Evolutionary conservation across 306 rosid species (phyloP).

Genomic region (Sophora flavescens): DNA sequence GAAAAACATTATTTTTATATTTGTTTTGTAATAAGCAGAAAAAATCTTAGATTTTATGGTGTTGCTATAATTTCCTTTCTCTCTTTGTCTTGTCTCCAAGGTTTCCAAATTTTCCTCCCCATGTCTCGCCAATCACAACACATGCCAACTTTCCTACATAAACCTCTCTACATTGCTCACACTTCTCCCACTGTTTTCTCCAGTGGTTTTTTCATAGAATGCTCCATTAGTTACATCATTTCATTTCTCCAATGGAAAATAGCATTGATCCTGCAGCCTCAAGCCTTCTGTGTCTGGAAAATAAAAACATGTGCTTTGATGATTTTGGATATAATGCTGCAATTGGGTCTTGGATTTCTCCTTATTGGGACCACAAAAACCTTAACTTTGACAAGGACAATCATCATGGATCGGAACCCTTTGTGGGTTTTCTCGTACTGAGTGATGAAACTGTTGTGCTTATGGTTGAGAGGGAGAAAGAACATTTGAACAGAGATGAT

Average conservation of each 20-base stretch:
- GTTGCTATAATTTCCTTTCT: background rate
- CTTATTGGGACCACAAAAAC: constrained; percentile 47
- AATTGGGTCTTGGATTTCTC: constrained; percentile 49
- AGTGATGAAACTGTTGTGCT: constrained; percentile 56
- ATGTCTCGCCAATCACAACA: constrained; percentile 38
- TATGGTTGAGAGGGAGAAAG: constrained; percentile 68
- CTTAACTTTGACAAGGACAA: constrained; percentile 19
- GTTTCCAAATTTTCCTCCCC: background rate
- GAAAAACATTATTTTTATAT: too few species aligned
- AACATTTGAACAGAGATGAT: constrained; percentile 67
- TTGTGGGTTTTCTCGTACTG: constrained; percentile 48
- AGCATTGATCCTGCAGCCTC: constrained; percentile 54
- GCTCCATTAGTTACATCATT: background rate
- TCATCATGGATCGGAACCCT: constrained; percentile 48
- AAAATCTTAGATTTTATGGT: background rate
- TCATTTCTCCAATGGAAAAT: constrained; percentile 57
- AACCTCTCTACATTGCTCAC: constrained; percentile 35
- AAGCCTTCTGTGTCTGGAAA: constrained; percentile 62
- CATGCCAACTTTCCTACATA: constrained; percentile 51
- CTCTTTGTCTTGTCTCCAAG: background rate
- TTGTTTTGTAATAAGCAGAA: background rate
- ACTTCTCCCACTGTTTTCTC: background rate
- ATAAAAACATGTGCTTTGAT: constrained; percentile 52
- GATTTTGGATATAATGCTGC: constrained; percentile 46
- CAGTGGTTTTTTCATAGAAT: constrained; percentile 30